Conservation (phyloP, 352 stramenopile species). For the Globisporangium middletonii region DNA sequence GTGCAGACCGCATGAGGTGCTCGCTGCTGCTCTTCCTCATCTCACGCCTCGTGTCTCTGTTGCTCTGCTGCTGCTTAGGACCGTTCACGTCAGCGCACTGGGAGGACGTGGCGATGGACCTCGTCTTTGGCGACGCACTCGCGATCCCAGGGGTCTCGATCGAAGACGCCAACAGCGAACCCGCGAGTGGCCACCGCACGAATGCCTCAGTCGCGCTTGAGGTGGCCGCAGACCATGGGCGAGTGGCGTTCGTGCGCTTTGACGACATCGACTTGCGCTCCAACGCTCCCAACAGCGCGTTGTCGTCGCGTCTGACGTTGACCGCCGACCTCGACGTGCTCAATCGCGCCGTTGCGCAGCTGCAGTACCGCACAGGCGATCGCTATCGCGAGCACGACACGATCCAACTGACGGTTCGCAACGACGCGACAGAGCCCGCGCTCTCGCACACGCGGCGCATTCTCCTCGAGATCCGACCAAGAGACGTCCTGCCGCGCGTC, state of each 20-base stretch:
- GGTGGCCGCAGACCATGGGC: conserved; percentile 8
- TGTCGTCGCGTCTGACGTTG: background rate
- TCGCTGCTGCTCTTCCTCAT: background rate
- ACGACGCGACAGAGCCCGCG: background rate
- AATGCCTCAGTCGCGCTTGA: conserved; percentile 9
- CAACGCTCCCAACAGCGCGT: background rate
- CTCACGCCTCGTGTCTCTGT: background rate
- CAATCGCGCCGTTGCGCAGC: conserved; percentile 15
- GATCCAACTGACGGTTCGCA: conserved; percentile 16
- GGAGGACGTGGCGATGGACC: conserved; percentile 10
- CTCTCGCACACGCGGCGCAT: conserved; percentile 19
- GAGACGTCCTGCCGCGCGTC: conserved; percentile 24
- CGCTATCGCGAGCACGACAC: conserved; percentile 14
- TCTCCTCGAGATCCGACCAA: conserved; percentile 16
- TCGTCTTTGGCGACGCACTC: conserved; percentile 7
- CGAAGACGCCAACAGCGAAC: conserved; percentile 6
- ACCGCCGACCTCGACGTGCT: conserved; percentile 2
- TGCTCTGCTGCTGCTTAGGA: background rate
- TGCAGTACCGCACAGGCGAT: conserved; percentile 17
- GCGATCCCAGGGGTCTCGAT: conserved; percentile 13
- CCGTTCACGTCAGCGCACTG: conserved; percentile 18
- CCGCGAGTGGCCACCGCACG: too few relatives aligned
- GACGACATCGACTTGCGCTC: conserved; percentile 3
- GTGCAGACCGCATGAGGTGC: background rate
- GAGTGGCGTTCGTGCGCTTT: conserved; percentile 7